A percentile compares a stretch with the other conserved stretches of the same genome.
Evolutionary conservation across 169 alveolate genomes (phyloP).

Genomic region (Plasmodium chabaudi): DNA sequence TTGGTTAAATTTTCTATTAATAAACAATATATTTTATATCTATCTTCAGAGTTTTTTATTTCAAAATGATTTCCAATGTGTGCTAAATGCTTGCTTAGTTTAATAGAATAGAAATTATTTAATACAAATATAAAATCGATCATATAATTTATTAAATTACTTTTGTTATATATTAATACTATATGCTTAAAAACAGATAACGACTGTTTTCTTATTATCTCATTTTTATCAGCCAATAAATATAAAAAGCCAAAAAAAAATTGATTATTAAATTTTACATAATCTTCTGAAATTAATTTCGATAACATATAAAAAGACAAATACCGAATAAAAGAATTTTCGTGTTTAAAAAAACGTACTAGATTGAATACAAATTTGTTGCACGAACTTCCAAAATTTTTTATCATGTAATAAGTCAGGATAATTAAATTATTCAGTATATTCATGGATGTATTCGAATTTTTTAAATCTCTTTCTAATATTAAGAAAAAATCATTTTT

Average conservation of each 20-base stretch:
- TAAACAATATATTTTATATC: constrained; percentile 30
- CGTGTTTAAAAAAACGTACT: constrained; percentile 59
- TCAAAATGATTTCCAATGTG: constrained; percentile 37
- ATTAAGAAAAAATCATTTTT: constrained; percentile 31
- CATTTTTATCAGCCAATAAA: constrained; percentile 60
- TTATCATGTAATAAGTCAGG: constrained; percentile 44
- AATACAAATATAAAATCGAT: constrained; percentile 60
- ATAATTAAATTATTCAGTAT: constrained; percentile 49
- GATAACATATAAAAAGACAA: constrained; percentile 65
- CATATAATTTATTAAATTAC: constrained; percentile 45
- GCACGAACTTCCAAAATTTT: constrained; percentile 68
- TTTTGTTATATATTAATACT: constrained; percentile 47
- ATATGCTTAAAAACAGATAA: constrained; percentile 65
- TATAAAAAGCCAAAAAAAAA: constrained; percentile 57
- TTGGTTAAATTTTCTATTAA: constrained; percentile 42
- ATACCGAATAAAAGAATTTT: constrained; percentile 55
- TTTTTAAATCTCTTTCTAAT: constrained; percentile 46
- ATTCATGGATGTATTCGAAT: constrained; percentile 32
- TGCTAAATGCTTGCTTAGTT: constrained; percentile 36
- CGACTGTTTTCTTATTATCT: constrained; percentile 49
- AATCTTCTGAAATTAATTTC: constrained; percentile 62
- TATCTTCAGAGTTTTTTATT: constrained; percentile 36
- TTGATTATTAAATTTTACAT: constrained; percentile 51
- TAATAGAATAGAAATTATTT: constrained; percentile 40
- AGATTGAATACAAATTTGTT: constrained; percentile 52